Conservation (phyloP, 2,329 filamentous ascomycete species). For the Botrytis galanthina region DNA sequence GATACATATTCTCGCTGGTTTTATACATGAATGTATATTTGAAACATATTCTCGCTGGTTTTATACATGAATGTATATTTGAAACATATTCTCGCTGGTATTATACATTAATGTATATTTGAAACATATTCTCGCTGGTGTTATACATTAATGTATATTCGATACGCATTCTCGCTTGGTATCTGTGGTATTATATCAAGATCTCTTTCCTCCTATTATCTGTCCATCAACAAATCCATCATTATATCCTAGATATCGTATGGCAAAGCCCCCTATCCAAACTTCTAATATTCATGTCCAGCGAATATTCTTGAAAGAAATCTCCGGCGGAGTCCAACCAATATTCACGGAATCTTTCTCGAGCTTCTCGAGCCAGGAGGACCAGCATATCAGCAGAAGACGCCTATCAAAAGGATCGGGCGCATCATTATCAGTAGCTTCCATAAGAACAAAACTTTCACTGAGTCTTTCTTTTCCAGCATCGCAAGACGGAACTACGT, state of each 20-base stretch:
- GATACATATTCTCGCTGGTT: no score
- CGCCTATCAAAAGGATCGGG: fast-evolving
- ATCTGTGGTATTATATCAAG: background rate
- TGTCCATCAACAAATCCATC: background rate
- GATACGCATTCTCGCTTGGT: background rate
- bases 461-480: background rate
- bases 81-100: no score
- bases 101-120: no score
- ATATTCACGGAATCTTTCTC: background rate
- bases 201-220: background rate
- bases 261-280: background rate
- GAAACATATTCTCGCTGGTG: no score
- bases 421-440: background rate
- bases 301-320: background rate
- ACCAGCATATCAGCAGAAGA: background rate
- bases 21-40: no score
- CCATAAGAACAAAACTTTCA: background rate
- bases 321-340: background rate
- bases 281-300: background rate
- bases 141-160: background rate
- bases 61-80: no score
- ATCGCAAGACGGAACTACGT: background rate
- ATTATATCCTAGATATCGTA: background rate
- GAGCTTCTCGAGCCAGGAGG: background rate
- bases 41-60: no score